Conservation (phyloP, 1,284 basidiomycete species). For the Sphaerobolus stellatus region DNA sequence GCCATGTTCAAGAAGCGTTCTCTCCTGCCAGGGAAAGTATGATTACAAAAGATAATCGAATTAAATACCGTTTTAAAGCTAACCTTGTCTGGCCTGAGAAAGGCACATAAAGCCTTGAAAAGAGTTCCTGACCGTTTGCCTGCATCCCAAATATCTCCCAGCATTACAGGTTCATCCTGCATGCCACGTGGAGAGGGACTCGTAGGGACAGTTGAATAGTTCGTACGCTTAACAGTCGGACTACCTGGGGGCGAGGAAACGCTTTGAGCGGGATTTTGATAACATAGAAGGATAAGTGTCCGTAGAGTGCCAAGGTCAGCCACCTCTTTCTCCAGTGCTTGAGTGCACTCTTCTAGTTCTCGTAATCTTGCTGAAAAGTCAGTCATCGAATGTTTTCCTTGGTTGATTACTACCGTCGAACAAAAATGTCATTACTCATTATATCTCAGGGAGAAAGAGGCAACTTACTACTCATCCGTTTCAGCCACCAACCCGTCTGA, state of each 20-base stretch:
- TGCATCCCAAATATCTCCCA: slow-evolving; percentile 56
- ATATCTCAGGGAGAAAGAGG: slow-evolving; percentile 12
- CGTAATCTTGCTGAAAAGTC: slow-evolving; percentile 36
- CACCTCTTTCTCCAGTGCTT: slow-evolving; percentile 50
- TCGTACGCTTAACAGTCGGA: not conserved
- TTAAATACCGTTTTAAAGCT: too few species aligned
- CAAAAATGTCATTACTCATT: slow-evolving; percentile 17
- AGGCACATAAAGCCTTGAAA: slow-evolving; percentile 59
- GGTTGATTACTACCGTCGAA: slow-evolving; percentile 45
- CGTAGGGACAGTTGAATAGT: not conserved
- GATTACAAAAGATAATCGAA: not conserved
- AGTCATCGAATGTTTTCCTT: slow-evolving; percentile 43
- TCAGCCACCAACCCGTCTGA: slow-evolving; percentile 77
- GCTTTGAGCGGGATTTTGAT: slow-evolving; percentile 48
- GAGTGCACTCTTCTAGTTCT: slow-evolving; percentile 54
- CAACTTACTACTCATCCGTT: slow-evolving; percentile 61
- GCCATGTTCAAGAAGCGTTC: slow-evolving; percentile 67
- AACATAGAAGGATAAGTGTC: slow-evolving; percentile 60
- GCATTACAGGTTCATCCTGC: not conserved
- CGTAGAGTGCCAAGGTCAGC: slow-evolving; percentile 54
- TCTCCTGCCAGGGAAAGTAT: slow-evolving; percentile 41
- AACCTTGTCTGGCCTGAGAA: slow-evolving; percentile 60
- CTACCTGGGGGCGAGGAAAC: slow-evolving; percentile 8
- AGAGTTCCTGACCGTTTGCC: slow-evolving; percentile 65
- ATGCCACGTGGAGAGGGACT: slow-evolving; percentile 7